Evolutionary conservation across 108 stramenopile genomes (phyloP).

Genomic region (Hondaea fermentalgiana): DNA sequence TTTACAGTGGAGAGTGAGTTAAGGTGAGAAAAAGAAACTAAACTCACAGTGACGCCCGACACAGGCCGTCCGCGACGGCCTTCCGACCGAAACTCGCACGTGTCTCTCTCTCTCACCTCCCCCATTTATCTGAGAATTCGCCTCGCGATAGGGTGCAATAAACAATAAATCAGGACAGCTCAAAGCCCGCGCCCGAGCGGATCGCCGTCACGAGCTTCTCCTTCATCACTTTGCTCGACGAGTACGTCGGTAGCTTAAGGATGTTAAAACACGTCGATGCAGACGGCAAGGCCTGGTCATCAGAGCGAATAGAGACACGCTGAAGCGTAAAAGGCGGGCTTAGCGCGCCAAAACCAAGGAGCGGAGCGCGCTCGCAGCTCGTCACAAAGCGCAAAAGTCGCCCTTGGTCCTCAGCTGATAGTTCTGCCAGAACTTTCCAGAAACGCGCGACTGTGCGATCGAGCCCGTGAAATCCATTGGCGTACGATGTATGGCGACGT

Average conservation of each 20-base stretch:
- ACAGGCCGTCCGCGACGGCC: too few species aligned
- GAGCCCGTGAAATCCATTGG: constrained; percentile 72
- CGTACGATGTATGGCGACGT: constrained; percentile 69
- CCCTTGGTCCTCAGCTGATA: constrained; percentile 68
- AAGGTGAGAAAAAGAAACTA: too few species aligned
- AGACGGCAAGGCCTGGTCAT: constrained; percentile 77
- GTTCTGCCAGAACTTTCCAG: constrained; percentile 71
- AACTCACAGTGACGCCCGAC: too few species aligned
- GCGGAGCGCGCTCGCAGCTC: constrained; percentile 87
- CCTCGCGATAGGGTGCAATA: too few species aligned
- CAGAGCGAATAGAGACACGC: constrained; percentile 70
- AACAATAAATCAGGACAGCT: constrained; percentile 49
- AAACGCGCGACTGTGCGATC: constrained; percentile 73
- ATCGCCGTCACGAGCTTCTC: constrained; percentile 71
- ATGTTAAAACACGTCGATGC: constrained; percentile 97
- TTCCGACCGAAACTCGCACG: too few species aligned
- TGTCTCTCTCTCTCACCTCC: too few species aligned
- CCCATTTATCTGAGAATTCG: too few species aligned
- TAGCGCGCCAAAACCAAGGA: constrained; percentile 83
- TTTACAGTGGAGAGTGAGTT: too few species aligned
- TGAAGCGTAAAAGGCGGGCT: constrained; percentile 94
- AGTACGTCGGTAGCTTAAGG: constrained; percentile 95
- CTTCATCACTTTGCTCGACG: constrained; percentile 73
- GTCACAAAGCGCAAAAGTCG: constrained; percentile 88
- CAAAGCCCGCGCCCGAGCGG: constrained; percentile 78